Percentiles rank a stretch among this genome's conserved stretches.
phyloP scores from a whole-genome alignment of 352 stramenopile species.

The Globisporangium emineosum region DNA sequence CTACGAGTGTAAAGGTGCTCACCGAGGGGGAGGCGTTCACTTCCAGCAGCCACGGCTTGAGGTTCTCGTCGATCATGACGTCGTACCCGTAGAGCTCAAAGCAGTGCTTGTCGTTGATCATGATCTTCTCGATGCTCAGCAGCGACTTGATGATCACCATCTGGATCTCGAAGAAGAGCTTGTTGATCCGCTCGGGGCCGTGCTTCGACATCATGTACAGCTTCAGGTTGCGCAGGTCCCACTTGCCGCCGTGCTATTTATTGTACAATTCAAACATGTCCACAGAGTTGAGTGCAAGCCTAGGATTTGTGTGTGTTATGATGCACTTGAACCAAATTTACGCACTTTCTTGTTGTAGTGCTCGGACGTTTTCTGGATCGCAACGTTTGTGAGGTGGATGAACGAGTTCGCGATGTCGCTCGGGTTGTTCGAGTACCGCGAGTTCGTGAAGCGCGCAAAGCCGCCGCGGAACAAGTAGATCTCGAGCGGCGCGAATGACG shows the following conservation, averaged over 20 bases:
- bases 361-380: conserved; percentile 93
- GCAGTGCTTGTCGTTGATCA: conserved; percentile 95
- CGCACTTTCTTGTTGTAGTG: conserved; percentile 89
- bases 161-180: conserved; percentile 90
- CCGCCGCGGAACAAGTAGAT: conserved; percentile 91
- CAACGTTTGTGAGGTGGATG: conserved; percentile 94
- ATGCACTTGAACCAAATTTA: too few species aligned
- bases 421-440: conserved; percentile 87
- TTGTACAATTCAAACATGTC: background rate
- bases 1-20: conserved; percentile 1
- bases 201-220: conserved; percentile 90
- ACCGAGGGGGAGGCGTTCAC: conserved; percentile 93
- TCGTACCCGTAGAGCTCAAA: conserved; percentile 95
- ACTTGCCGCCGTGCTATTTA: conserved; percentile 86
- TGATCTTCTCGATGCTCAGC: conserved; percentile 90
- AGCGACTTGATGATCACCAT: conserved; percentile 86
- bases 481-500: conserved; percentile 89
- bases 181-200: conserved; percentile 70
- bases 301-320: too few species aligned
- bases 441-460: conserved; percentile 91
- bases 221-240: conserved; percentile 90
- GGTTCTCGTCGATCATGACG: conserved; percentile 90
- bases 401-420: conserved; percentile 90
- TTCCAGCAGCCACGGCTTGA: conserved; percentile 92
- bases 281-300: too few species aligned